Conservation (phyloP, 2,329 filamentous ascomycete genomes). For the Neonectria coccinea region DNA sequence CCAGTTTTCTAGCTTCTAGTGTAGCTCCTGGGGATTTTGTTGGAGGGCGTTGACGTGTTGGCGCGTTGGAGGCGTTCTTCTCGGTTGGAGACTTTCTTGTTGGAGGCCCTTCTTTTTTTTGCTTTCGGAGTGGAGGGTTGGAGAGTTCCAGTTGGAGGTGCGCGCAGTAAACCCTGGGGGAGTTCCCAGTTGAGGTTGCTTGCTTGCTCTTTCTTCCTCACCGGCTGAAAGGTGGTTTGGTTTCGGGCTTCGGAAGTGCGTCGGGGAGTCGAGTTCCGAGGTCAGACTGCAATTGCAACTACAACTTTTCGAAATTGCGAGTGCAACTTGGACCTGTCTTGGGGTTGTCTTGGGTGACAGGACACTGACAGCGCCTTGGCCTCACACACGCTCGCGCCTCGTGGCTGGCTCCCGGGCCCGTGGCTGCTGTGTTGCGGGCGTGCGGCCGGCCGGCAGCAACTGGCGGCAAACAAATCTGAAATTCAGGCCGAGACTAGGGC, state of each 20-base stretch:
- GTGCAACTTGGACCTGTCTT: not conserved
- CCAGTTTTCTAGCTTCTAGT: not conserved
- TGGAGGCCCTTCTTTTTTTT: not conserved
- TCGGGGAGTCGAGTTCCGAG: not conserved
- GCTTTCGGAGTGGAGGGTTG: not conserved
- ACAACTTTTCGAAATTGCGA: not conserved
- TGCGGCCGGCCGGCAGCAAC: slow-evolving; percentile 17
- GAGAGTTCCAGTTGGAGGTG: slow-evolving; percentile 7
- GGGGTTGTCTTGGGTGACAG: not conserved
- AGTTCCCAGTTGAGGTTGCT: not conserved
- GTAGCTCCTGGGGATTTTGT: not conserved
- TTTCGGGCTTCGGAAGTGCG: not conserved
- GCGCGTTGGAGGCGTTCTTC: not conserved
- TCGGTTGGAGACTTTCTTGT: not conserved
- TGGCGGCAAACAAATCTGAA: slow-evolving; percentile 14
- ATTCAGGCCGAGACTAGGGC: slow-evolving; percentile 8
- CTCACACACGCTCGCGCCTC: not conserved
- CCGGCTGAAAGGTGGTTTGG: not conserved
- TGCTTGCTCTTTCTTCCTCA: not conserved
- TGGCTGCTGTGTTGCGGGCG: not conserved
- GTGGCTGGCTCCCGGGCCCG: not conserved
- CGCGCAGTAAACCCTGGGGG: not conserved
- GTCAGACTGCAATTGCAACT: not conserved
- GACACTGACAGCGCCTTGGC: not conserved
- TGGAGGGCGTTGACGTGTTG: no score